phyloP scores from a whole-genome alignment of 805 yeast genomes.

The Candida nemodendra region DNA sequence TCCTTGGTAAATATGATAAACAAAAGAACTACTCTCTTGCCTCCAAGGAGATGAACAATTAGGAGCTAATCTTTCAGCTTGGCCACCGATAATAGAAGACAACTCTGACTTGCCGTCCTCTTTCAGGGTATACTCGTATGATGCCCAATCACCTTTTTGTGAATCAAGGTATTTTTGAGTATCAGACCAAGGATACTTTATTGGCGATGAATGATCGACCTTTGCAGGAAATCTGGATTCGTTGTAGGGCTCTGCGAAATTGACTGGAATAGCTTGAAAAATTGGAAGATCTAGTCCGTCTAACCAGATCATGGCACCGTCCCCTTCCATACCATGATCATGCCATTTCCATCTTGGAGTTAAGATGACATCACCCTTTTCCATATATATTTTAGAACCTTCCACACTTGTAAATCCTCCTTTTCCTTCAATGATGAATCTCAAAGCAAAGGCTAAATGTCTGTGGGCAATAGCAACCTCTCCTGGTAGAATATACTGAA shows the following conservation, averaged over 20 bases:
- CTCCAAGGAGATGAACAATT: conserved; percentile 2
- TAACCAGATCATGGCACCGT: conserved; percentile 4
- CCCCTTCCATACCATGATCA: conserved; percentile 4
- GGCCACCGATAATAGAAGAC: conserved; percentile 1
- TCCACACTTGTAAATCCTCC: conserved; percentile 4
- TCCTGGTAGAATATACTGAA: conserved; percentile 4
- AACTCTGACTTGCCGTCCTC: background rate
- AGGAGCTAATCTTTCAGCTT: conserved; percentile 1
- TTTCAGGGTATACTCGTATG: conserved; percentile 1
- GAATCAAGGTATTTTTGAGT: conserved; percentile 1
- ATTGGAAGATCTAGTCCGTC: conserved; percentile 4
- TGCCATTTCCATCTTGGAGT: conserved; percentile 5
- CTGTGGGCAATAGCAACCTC: conserved; percentile 4
- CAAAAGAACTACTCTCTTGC: conserved; percentile 5
- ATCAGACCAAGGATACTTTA: conserved; percentile 1
- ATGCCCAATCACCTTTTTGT: conserved; percentile 1
- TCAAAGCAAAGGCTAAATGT: conserved; percentile 4
- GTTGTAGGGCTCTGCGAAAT: conserved; percentile 3
- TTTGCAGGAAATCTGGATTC: conserved; percentile 1
- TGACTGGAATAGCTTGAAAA: conserved; percentile 4
- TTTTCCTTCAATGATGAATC: conserved; percentile 4
- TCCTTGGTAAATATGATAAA: conserved; percentile 1
- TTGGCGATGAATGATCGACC: background rate
- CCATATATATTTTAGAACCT: conserved; percentile 4
- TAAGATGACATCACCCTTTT: conserved; percentile 3